phyloP scores from a whole-genome alignment of 345 rosid species.

The Eucalyptus polyanthemos region DNA sequence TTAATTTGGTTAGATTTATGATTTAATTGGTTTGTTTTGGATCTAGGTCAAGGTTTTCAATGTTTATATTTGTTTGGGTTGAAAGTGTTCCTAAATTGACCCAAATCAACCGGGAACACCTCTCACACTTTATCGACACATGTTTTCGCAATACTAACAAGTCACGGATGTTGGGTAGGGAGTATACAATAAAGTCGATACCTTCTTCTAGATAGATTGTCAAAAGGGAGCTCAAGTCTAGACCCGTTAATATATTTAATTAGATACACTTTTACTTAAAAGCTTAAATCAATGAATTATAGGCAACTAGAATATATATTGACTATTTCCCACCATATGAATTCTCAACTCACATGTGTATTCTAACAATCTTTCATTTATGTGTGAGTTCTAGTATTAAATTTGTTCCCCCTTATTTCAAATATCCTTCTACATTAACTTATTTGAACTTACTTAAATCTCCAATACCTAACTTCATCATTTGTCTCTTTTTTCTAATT shows the following conservation, averaged over 20 bases:
- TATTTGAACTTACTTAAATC: no score
- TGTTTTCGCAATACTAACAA: fast-evolving
- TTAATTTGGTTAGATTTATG: neutral
- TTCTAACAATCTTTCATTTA: no score
- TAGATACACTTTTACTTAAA: fast-evolving
- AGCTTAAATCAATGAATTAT: no score
- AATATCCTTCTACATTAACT: no score
- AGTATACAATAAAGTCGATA: fast-evolving
- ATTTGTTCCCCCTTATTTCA: no score
- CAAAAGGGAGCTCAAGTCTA: fast-evolving
- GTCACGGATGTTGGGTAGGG: neutral
- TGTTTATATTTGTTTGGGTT: neutral
- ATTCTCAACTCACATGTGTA: no score
- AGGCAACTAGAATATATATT: no score
- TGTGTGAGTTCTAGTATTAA: no score
- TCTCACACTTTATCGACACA: fast-evolving
- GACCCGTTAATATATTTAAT: fast-evolving
- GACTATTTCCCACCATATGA: no score
- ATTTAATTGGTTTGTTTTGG: neutral
- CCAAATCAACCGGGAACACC: neutral
- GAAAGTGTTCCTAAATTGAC: neutral
- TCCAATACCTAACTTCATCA: no score
- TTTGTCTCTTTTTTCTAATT: fast-evolving
- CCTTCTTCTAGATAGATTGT: no score
- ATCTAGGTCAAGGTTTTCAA: neutral